phyloP scores from a whole-genome alignment of 2,329 filamentous ascomycete genomes.

The Ceratocystis diversiconidia region DNA sequence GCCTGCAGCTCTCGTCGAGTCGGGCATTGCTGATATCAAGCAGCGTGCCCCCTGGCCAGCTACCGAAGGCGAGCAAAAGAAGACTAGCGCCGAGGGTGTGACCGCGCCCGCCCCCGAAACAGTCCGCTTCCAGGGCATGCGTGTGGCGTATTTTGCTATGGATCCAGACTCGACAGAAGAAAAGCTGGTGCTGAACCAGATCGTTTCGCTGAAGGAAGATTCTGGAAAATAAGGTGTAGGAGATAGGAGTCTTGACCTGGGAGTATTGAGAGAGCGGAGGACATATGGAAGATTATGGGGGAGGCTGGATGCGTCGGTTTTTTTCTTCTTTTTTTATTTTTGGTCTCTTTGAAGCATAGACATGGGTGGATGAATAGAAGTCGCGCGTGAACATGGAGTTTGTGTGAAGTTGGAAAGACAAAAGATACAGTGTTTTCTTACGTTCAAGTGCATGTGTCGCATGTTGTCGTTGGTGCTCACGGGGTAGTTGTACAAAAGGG shows the following conservation, averaged over 20 bases:
- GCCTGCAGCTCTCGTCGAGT: conserved; percentile 63
- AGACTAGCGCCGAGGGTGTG: conserved; percentile 20
- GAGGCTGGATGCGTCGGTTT: not conserved
- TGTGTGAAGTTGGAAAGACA: not conserved
- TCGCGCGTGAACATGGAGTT: not conserved
- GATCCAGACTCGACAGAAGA: conserved; percentile 67
- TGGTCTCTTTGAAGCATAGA: not conserved
- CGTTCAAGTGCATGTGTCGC: too few species aligned
- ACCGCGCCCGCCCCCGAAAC: conserved; percentile 48
- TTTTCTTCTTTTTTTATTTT: not conserved
- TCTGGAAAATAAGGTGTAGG: conserved; percentile 40
- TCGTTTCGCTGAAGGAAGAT: conserved; percentile 84
- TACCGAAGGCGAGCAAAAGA: conserved; percentile 53
- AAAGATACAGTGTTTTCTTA: too few species aligned
- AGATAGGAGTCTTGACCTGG: too few species aligned
- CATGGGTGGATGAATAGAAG: not conserved
- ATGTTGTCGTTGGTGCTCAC: too few species aligned
- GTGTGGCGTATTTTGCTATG: conserved; percentile 72
- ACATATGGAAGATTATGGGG: not conserved
- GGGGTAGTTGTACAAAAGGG: too few species aligned
- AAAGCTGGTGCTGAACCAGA: conserved; percentile 78
- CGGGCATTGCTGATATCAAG: conserved; percentile 65
- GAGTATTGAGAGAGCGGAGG: not conserved
- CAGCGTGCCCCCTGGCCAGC: conserved; percentile 67
- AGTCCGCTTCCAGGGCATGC: conserved; percentile 81